phyloP scores from a whole-genome alignment of 129 eudicot species.

The Arctium minus region DNA sequence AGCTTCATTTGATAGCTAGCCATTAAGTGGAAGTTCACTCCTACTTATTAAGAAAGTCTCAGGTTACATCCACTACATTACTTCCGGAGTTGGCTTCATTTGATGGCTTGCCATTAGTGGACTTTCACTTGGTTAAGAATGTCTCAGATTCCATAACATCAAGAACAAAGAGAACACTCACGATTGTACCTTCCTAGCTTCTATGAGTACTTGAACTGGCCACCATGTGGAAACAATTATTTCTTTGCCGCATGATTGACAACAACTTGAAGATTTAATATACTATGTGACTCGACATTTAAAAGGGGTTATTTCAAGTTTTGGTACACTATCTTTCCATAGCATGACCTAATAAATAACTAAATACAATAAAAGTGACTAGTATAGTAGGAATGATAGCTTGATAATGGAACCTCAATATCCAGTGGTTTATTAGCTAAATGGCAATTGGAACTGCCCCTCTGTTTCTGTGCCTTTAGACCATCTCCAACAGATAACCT shows the following conservation, averaged over 20 bases:
- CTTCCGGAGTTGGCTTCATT: not conserved
- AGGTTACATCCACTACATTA: not conserved
- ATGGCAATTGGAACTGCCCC: too few relatives aligned
- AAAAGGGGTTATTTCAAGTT: not conserved
- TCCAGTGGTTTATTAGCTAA: too few relatives aligned
- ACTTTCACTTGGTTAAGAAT: too few relatives aligned
- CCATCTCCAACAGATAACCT: not conserved
- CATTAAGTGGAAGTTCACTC: not conserved
- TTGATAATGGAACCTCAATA: not conserved
- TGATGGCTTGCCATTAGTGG: not conserved
- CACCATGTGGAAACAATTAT: not conserved
- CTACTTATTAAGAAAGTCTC: not conserved
- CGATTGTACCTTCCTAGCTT: not conserved
- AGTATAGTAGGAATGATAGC: conserved; percentile 7
- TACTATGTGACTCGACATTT: not conserved
- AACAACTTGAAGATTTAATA: not conserved
- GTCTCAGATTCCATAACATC: not conserved
- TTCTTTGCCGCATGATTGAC: not conserved
- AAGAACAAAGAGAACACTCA: not conserved
- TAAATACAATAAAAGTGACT: not conserved
- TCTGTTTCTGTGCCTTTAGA: not conserved
- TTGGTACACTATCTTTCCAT: not conserved
- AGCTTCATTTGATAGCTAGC: too few relatives aligned
- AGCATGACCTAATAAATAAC: conserved; percentile 2
- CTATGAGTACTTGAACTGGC: not conserved